phyloP scores from a whole-genome alignment of 345 rosid genomes.

The Nasturtium officinale region DNA sequence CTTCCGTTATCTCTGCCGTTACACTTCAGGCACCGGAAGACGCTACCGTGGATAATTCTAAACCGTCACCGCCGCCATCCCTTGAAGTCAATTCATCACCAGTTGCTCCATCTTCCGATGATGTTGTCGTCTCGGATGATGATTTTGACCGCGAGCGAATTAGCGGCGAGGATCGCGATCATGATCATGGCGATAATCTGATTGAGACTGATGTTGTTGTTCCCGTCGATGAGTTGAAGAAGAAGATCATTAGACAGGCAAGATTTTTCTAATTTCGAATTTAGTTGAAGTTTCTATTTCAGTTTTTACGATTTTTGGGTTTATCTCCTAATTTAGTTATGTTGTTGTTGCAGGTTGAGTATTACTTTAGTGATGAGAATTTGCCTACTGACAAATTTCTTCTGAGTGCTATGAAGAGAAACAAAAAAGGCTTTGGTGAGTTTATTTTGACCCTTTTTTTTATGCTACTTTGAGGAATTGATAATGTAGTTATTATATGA shows the following conservation, averaged over 20 bases:
- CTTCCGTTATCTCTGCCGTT: conserved; percentile 33
- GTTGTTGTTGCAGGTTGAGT: conserved; percentile 67
- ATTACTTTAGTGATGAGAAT: conserved; percentile 91
- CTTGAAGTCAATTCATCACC: conserved; percentile 39
- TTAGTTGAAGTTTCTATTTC: too few relatives aligned
- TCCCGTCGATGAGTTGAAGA: conserved; percentile 55
- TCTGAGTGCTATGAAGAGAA: conserved; percentile 65
- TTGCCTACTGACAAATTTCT: conserved; percentile 76
- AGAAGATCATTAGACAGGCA: conserved; percentile 71
- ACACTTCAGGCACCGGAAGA: conserved; percentile 8
- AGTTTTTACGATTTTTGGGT: neutral
- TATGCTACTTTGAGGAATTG: neutral
- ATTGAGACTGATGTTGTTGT: conserved; percentile 37
- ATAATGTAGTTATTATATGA: neutral
- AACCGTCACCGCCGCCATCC: conserved; percentile 27
- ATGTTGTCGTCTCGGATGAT: conserved; percentile 48
- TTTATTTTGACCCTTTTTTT: conserved; percentile 9
- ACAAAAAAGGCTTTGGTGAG: conserved; percentile 85
- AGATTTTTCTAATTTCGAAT: neutral
- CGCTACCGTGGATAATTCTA: neutral
- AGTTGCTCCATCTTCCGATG: conserved; percentile 47
- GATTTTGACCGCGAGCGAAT: conserved; percentile 40
- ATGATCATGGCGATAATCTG: conserved; percentile 39
- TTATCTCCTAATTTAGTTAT: neutral
- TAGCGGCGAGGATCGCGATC: conserved; percentile 42